Evolutionary conservation across 257 asterid species (phyloP).

Genomic region (Fraxinus pennsylvanica): DNA sequence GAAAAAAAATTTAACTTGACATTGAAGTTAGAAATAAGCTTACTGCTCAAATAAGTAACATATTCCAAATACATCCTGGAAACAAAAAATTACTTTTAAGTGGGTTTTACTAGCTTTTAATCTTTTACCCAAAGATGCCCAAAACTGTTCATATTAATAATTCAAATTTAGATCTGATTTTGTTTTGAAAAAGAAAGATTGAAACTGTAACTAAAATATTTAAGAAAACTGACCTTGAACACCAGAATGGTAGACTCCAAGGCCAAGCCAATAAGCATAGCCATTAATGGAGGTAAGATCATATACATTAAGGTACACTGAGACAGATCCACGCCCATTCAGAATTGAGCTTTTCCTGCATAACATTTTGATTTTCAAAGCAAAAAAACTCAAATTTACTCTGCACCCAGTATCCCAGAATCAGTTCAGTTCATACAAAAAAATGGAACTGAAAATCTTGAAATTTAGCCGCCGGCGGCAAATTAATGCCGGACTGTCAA

Average conservation of each 20-base stretch:
- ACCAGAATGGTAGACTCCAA: constrained; percentile 87
- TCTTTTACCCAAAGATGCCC: background rate
- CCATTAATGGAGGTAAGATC: constrained; percentile 77
- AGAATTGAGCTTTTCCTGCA: constrained; percentile 55
- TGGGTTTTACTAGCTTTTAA: background rate
- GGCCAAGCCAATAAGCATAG: constrained; percentile 90
- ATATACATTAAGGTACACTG: constrained; percentile 74
- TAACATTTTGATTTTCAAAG: constrained; percentile 42
- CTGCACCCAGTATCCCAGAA: background rate
- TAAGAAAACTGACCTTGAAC: constrained; percentile 60
- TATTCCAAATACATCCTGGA: background rate
- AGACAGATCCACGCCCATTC: constrained; percentile 54
- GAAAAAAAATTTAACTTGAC: background rate
- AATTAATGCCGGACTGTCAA: background rate
- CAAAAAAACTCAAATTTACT: background rate
- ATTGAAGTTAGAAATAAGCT: background rate
- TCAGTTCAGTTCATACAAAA: background rate
- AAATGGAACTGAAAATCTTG: background rate
- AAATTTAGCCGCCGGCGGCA: background rate
- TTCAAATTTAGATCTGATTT: constrained; percentile 1
- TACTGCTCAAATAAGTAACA: background rate
- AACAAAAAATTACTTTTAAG: background rate
- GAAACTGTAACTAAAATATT: background rate
- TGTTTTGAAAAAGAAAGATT: background rate
- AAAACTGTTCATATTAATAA: background rate